Conservation (phyloP, 495 filamentous ascomycete genomes). For the Penicillium atrosanguineum region DNA sequence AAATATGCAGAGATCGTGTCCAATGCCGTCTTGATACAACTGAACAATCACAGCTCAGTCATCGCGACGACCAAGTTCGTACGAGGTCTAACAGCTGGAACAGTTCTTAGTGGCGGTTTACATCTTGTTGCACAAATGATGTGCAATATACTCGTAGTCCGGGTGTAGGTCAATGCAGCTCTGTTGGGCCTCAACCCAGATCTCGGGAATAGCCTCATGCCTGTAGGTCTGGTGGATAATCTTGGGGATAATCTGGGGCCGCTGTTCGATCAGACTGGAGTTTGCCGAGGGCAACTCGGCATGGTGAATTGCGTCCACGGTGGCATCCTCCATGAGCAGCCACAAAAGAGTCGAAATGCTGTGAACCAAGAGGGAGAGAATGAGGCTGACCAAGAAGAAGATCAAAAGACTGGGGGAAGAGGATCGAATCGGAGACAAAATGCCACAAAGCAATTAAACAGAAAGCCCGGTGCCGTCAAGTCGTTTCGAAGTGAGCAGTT, state of each 20-base stretch:
- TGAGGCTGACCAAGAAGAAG: constrained; percentile 61
- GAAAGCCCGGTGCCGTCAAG: too few relatives aligned
- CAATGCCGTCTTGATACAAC: constrained; percentile 26
- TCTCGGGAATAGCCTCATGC: constrained; percentile 70
- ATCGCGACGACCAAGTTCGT: constrained; percentile 40
- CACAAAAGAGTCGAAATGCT: constrained; percentile 62
- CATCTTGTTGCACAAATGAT: too few relatives aligned
- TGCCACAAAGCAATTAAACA: too few relatives aligned
- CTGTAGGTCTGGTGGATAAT: constrained; percentile 89
- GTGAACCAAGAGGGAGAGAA: constrained; percentile 58
- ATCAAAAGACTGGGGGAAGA: constrained; percentile 59
- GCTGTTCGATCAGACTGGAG: constrained; percentile 55
- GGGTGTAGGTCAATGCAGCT: constrained; percentile 73
- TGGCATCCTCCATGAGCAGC: constrained; percentile 65
- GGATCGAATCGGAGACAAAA: too few relatives aligned
- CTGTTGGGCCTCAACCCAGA: constrained; percentile 71
- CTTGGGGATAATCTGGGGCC: constrained; percentile 74
- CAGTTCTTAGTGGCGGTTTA: too few relatives aligned
- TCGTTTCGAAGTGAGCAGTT: too few relatives aligned
- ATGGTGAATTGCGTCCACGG: constrained; percentile 60
- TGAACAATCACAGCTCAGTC: constrained; percentile 27
- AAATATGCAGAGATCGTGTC: constrained; percentile 24
- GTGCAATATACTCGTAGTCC: constrained; percentile 79
- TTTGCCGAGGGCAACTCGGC: constrained; percentile 64
- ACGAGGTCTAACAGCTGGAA: too few relatives aligned